phyloP scores from a whole-genome alignment of 768 basidiomycete species.

The Mycena rosella region DNA sequence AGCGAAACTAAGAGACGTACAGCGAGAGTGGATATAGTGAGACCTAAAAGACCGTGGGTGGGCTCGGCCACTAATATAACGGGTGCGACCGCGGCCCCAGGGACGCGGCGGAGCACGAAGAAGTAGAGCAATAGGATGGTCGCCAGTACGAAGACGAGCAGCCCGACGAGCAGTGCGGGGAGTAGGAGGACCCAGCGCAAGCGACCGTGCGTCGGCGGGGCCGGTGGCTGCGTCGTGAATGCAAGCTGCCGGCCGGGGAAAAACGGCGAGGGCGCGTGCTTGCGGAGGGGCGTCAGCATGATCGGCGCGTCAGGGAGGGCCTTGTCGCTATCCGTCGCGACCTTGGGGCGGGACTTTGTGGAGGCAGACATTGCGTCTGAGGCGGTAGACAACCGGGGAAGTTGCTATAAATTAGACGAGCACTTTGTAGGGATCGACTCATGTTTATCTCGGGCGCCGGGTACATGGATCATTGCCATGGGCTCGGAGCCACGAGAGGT shows the following conservation, averaged over 20 bases:
- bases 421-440: conserved; percentile 17
- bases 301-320: conserved; percentile 28
- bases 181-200: conserved; percentile 28
- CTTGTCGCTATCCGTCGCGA: conserved; percentile 23
- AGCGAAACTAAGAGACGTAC: conserved; percentile 22
- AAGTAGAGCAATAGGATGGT: conserved; percentile 33
- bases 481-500: not conserved
- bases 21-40: conserved; percentile 32
- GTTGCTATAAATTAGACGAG: conserved; percentile 16
- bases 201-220: conserved; percentile 11
- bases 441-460: too few species aligned
- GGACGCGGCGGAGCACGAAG: conserved; percentile 13
- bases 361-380: conserved; percentile 29
- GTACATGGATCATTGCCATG: too few species aligned
- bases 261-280: conserved; percentile 28
- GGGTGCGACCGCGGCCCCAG: not conserved
- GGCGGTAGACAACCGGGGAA: conserved; percentile 33
- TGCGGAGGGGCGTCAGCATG: conserved; percentile 32
- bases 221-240: conserved; percentile 19
- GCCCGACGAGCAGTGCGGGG: conserved; percentile 29
- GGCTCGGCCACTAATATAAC: conserved; percentile 24
- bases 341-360: conserved; percentile 7
- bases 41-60: conserved; percentile 23
- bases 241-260: conserved; percentile 18
- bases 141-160: conserved; percentile 24